Conservation (phyloP, 2,329 filamentous ascomycete genomes). For the Ophiostoma sp. region DNA sequence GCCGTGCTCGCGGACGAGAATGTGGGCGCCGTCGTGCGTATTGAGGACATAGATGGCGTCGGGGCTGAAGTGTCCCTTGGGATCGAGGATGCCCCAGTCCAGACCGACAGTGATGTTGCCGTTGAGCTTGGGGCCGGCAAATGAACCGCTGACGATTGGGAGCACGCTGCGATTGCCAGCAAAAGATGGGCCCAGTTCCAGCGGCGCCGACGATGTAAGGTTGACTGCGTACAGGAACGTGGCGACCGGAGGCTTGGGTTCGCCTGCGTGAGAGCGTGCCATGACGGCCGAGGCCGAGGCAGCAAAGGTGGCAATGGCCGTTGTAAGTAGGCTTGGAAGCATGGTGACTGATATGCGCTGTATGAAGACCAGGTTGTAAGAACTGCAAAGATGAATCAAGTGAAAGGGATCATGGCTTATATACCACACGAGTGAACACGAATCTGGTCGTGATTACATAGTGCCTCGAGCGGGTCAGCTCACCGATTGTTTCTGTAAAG, state of each 20-base stretch:
- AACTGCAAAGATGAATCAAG: too few relatives aligned
- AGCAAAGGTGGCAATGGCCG: conserved; percentile 3
- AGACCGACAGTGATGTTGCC: conserved; percentile 34
- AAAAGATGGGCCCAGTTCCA: conserved; percentile 30
- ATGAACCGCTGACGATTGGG: conserved; percentile 36
- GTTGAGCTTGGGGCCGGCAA: conserved; percentile 35
- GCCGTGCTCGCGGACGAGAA: conserved; percentile 37
- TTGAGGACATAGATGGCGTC: conserved; percentile 38
- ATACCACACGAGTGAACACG: background rate
- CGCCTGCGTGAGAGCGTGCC: background rate
- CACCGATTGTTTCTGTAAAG: background rate
- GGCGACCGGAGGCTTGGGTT: conserved; percentile 14
- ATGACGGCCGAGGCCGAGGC: background rate
- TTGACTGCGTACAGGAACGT: conserved; percentile 33
- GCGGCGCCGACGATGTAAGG: conserved; percentile 26
- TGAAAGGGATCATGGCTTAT: background rate
- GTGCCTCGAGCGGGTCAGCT: background rate
- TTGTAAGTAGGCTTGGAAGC: background rate
- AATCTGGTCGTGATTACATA: background rate
- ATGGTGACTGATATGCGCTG: background rate
- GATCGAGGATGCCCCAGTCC: conserved; percentile 38
- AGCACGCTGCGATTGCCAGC: conserved; percentile 32
- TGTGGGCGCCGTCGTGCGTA: conserved; percentile 38
- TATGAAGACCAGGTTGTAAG: background rate
- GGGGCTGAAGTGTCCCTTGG: conserved; percentile 36